phyloP scores from a whole-genome alignment of 2,329 filamentous ascomycete genomes.

The Ophiostoma sp. region DNA sequence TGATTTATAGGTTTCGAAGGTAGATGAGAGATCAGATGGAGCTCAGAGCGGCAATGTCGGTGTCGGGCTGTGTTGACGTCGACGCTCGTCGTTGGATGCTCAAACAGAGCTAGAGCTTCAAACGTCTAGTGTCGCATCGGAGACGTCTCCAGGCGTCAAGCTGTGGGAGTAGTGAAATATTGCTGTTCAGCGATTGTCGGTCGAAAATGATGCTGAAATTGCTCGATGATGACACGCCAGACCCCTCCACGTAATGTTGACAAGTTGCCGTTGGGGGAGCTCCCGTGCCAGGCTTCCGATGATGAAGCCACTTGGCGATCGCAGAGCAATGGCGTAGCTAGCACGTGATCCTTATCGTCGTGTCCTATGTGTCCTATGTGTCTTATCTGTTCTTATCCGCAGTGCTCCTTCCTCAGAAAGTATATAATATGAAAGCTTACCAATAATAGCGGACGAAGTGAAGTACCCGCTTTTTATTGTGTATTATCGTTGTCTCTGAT shows the following conservation, averaged over 20 bases:
- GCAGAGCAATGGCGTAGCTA: conserved; percentile 16
- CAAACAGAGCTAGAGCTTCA: conserved; percentile 16
- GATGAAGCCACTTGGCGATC: conserved; percentile 24
- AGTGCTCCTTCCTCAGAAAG: background rate
- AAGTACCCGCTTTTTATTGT: background rate
- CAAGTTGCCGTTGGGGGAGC: background rate
- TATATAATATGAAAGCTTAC: background rate
- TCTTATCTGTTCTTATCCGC: conserved; percentile 12
- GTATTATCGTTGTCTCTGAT: background rate
- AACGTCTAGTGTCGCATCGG: conserved; percentile 17
- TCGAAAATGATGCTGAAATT: background rate
- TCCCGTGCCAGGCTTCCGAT: conserved; percentile 14
- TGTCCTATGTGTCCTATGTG: background rate
- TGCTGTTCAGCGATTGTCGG: too few species aligned
- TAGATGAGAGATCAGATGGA: background rate
- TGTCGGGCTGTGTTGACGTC: background rate
- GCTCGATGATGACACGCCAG: background rate
- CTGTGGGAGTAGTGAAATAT: background rate
- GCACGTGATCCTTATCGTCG: conserved; percentile 19
- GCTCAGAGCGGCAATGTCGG: background rate
- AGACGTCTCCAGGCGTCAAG: background rate
- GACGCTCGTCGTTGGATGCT: conserved; percentile 16
- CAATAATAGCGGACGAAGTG: background rate
- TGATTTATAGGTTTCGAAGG: background rate
- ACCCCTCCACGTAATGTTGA: background rate